phyloP scores from a whole-genome alignment of 2,329 filamentous ascomycete genomes.

The Fusarium poae region DNA sequence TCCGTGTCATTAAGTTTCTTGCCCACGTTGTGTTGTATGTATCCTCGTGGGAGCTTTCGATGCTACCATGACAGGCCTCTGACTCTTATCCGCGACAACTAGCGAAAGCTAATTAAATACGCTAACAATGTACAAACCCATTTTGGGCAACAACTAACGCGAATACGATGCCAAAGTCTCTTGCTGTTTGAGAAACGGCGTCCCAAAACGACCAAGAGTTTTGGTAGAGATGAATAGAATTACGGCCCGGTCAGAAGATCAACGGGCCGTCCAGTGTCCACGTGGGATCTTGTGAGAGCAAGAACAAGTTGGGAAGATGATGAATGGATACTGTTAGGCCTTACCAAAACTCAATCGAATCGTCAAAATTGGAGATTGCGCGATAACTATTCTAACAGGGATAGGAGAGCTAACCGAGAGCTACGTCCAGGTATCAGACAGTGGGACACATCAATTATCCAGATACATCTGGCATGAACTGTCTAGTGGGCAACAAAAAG shows the following conservation, averaged over 20 bases:
- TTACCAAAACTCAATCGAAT: background rate
- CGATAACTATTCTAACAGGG: background rate
- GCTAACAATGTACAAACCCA: constrained; percentile 1
- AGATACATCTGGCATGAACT: background rate
- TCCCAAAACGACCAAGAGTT: background rate
- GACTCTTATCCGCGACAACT: background rate
- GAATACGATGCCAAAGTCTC: background rate
- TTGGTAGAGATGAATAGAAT: background rate
- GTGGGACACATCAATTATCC: background rate
- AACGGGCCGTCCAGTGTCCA: background rate
- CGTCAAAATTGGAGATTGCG: background rate
- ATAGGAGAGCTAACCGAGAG: background rate
- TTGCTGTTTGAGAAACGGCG: background rate
- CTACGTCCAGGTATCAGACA: background rate
- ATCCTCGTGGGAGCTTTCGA: background rate
- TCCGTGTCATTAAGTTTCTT: background rate
- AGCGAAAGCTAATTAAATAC: background rate
- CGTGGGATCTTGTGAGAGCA: background rate
- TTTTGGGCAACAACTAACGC: background rate
- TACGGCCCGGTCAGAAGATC: constrained; percentile 4
- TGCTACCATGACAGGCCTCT: background rate
- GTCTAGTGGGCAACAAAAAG: background rate
- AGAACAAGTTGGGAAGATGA: background rate
- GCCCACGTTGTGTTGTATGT: background rate
- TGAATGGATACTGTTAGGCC: background rate